phyloP scores from a whole-genome alignment of 2,329 filamentous ascomycete genomes.

The Clonostachys byssicola region DNA sequence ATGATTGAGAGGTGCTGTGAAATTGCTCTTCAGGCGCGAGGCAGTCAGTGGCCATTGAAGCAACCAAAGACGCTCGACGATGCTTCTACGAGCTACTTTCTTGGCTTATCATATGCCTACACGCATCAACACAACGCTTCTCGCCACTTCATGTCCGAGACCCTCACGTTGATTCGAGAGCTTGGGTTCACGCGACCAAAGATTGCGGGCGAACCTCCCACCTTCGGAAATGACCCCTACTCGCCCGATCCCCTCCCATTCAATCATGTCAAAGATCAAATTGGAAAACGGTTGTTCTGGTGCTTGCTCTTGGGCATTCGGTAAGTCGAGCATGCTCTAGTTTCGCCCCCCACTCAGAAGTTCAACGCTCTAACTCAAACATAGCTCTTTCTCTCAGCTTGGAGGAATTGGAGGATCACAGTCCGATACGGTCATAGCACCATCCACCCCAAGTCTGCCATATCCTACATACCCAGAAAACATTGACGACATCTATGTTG shows the following conservation, averaged over 20 bases:
- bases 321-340: slow-evolving; percentile 26
- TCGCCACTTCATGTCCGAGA: slow-evolving; percentile 69
- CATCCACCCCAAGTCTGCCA: slow-evolving; percentile 68
- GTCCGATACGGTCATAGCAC: slow-evolving; percentile 69
- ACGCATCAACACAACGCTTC: slow-evolving; percentile 64
- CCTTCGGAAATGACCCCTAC: slow-evolving; percentile 31
- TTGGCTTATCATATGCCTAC: slow-evolving; percentile 64
- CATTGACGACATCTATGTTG: slow-evolving; percentile 80
- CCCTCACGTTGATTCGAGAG: slow-evolving; percentile 63
- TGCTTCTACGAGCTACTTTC: slow-evolving; percentile 71
- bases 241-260: slow-evolving; percentile 41
- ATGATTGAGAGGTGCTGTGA: slow-evolving; percentile 69
- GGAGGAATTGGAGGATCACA: slow-evolving; percentile 52
- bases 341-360: not conserved
- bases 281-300: slow-evolving; percentile 80
- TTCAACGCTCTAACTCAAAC: slow-evolving; percentile 7
- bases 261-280: slow-evolving; percentile 68
- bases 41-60: slow-evolving; percentile 44
- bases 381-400: slow-evolving; percentile 71
- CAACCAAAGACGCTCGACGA: slow-evolving; percentile 45
- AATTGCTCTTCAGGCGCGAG: slow-evolving; percentile 64
- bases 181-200: slow-evolving; percentile 60
- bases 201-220: slow-evolving; percentile 29
- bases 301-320: slow-evolving; percentile 71
- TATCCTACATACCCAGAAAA: slow-evolving; percentile 79